Evolutionary conservation across 805 yeast species (phyloP).

Genomic region (Saccharomycopsis selenospora): DNA sequence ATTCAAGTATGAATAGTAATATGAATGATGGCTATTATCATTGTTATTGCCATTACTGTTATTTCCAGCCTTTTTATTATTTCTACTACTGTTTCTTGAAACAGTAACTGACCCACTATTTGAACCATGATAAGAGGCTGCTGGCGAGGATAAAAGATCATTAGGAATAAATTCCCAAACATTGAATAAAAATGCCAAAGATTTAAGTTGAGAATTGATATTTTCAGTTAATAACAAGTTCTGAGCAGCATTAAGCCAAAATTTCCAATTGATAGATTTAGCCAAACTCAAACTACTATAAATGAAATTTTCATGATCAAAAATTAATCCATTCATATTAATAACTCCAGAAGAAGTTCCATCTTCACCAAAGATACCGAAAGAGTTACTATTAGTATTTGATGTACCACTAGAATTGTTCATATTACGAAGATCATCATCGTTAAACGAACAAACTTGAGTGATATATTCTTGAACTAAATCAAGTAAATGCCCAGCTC

Average conservation of each 20-base stretch:
- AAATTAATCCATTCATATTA: constrained; percentile 28
- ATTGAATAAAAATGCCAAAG: constrained; percentile 60
- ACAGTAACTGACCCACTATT: not conserved
- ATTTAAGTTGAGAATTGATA: constrained; percentile 53
- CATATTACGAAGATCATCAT: constrained; percentile 5
- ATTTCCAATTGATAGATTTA: constrained; percentile 53
- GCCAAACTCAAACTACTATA: constrained; percentile 17
- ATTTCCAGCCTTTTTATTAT: not conserved
- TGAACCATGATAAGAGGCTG: not conserved
- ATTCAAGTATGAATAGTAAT: not conserved
- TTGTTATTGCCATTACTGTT: not conserved
- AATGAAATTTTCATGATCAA: constrained; percentile 21
- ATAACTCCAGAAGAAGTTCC: constrained; percentile 37
- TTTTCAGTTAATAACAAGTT: constrained; percentile 58
- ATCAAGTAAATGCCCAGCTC: constrained; percentile 35
- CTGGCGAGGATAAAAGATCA: constrained; percentile 15
- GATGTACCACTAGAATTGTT: constrained; percentile 26
- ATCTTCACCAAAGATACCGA: constrained; percentile 32
- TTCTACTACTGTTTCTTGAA: constrained; percentile 5
- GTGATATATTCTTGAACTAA: constrained; percentile 31
- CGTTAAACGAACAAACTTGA: constrained; percentile 18
- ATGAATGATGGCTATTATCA: not conserved
- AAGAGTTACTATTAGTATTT: constrained; percentile 30
- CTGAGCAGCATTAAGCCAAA: constrained; percentile 60
- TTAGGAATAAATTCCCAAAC: constrained; percentile 65